Base-by-base conservation (phyloP, 2,329 filamentous ascomycete genomes). In the Colletotrichum scovillei region DNA sequence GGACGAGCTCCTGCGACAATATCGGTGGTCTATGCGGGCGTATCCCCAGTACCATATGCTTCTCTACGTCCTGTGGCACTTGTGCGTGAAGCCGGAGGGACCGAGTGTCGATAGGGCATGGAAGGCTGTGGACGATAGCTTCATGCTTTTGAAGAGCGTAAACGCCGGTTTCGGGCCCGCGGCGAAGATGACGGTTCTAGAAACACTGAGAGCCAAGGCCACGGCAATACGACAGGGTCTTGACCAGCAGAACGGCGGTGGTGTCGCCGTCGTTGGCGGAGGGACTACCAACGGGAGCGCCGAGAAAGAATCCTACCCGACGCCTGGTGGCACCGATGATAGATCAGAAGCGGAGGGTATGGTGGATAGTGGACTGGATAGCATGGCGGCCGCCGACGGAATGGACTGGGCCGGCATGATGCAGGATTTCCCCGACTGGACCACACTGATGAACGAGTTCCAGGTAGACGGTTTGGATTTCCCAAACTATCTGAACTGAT, bases 41-140 rank as follows among this genome's bases (percentile, higher is more conserved):
- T 86, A 81, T 49, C 82, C 84, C 0, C 85, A 86, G 75, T 86
- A 83, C 24, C 82, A 86, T 64, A 78, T 84, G 38, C 77, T 86
- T 24, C 82, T 86, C 2, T 86, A 85, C 69, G 77, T 84, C 0
- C 77, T 87, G 2, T 86, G 86, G 79, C 80, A 86, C 69, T 72
- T 86, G 1, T 85, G 84, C 68, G 79, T 86, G 4, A 79, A 76
- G 63, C 85, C 85, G 0, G 72, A 74, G 0, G 82, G 81, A 0
- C 75, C 76, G 0, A 76, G 76, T 24, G 77, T 78, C 0, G 78
- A 79, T 0, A 76, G 81, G 22, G 84, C 82, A 0, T 84, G 86
- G 80, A 58, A 24, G n/a, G 67, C 74, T 19, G 76, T 78, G 24
- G 72, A 69, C 24, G 24, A 59, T n/a, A 73, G 77, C 32, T 62